Evolutionary conservation across 2,329 filamentous ascomycete genomes (phyloP).

Genomic region (Aspergillus ustus): DNA sequence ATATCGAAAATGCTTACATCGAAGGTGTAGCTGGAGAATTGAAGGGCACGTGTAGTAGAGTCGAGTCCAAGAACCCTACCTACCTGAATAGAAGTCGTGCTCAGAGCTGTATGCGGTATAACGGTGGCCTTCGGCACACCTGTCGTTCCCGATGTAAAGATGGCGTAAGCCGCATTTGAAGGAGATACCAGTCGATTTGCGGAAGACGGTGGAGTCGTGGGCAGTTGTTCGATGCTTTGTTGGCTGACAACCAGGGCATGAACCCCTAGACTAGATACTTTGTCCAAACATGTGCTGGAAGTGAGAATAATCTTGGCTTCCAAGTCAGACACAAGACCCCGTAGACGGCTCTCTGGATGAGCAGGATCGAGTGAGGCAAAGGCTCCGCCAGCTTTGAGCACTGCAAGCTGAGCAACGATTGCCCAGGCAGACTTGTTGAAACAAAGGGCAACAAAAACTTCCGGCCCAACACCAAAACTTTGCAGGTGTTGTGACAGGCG

Average conservation of each 20-base stretch:
- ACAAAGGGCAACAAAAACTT: not conserved
- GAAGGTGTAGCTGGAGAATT: constrained; percentile 58
- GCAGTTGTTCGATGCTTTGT: not conserved
- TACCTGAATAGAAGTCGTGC: constrained; percentile 59
- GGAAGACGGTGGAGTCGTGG: not conserved
- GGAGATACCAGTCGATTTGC: not conserved
- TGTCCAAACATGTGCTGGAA: not conserved
- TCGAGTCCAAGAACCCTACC: constrained; percentile 56
- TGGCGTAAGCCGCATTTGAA: constrained; percentile 22
- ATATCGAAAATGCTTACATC: constrained; percentile 60
- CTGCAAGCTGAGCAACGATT: not conserved
- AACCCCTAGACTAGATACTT: not conserved
- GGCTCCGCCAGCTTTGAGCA: not conserved
- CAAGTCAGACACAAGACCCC: not conserved
- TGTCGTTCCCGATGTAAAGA: constrained; percentile 57
- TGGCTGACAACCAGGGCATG: not conserved
- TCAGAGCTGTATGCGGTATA: constrained; percentile 64
- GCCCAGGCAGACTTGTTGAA: constrained; percentile 3
- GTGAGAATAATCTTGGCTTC: not conserved
- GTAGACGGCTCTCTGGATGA: not conserved
- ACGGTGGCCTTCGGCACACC: constrained; percentile 65
- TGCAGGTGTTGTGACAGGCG: not conserved
- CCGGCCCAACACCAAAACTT: not conserved
- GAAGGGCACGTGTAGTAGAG: constrained; percentile 43
- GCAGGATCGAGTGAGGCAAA: not conserved